Base-by-base conservation (phyloP, 2,329 filamentous ascomycete genomes). In the Paecilomyces niveus region DNA sequence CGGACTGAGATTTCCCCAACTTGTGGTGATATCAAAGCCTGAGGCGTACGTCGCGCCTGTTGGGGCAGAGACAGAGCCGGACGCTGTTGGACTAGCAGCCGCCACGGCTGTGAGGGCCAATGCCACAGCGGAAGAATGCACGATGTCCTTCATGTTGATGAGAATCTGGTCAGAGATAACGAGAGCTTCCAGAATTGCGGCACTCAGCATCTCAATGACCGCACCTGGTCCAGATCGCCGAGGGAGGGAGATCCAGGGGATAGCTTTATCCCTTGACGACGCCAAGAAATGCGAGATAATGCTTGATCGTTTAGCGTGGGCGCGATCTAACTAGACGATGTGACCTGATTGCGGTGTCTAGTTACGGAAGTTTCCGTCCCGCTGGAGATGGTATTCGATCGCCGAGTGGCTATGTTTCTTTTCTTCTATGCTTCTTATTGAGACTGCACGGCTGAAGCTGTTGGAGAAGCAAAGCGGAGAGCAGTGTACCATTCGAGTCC, bases 1-100 rank as follows among this genome's bases (percentile, higher is more conserved):
- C 15, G 70, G 70, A 53, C 65, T 67, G 3, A 72, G 62, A 26
- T 71, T 72, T 2, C 59, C 69, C 70, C 70, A 72, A 59, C 63
- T 68, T 11, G 58, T 61, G 15, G 59, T 68, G 58, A 71, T 68
- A 58, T 71, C 68, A 60, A 72, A 73, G 0, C 66, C 68, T n/a
- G 68, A 65, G 7, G 63, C 61, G 57, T 67, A 70, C 21, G 59
- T 63, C 5, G 62, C 54, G 5, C 66, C 68, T 1, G 67, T 70
- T 13, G 68, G 65, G 1, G 58, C 62, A 2, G 64, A 39, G 10
- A 54, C 45, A n/a, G 31, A 7, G 32, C 24, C 9, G 13, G 53
- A 54, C 39, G 6, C n/a, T 8, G 39, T 45, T 45, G 39, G 39
- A 18, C 9, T 10, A 18, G 39, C 39, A 7, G 39, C 9, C n/a